A percentile compares a stretch with the other conserved stretches of the same genome.
Evolutionary conservation across 768 basidiomycete genomes (phyloP).

Genomic region (Collybia mongolica): DNA sequence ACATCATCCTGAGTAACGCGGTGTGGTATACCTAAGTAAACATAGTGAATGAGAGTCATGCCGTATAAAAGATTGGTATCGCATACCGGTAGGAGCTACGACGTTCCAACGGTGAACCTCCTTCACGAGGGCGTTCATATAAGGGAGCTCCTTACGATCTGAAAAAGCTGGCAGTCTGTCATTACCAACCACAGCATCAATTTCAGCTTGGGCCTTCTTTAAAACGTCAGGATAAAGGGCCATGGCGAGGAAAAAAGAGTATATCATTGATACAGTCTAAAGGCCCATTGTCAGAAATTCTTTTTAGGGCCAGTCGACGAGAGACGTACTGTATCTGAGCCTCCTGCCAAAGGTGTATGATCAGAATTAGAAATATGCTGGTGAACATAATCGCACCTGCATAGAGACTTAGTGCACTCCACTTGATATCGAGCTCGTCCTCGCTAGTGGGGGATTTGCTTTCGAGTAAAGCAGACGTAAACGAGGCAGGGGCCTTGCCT

Average conservation of each 20-base stretch:
- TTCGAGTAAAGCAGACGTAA: constrained; percentile 55
- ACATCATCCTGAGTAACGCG: constrained; percentile 54
- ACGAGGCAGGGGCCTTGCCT: constrained; percentile 54
- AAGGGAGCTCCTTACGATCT: constrained; percentile 56
- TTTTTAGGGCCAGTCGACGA: neutral
- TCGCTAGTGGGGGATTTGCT: constrained; percentile 44
- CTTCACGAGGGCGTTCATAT: constrained; percentile 54
- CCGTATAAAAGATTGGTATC: neutral
- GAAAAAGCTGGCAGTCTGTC: constrained; percentile 58
- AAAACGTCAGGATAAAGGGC: constrained; percentile 50
- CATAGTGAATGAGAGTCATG: constrained; percentile 7
- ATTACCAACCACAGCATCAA: constrained; percentile 53
- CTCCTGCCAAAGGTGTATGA: constrained; percentile 30
- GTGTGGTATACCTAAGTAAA: constrained; percentile 44
- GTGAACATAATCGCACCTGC: constrained; percentile 28
- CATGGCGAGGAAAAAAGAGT: constrained; percentile 61
- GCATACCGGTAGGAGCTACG: constrained; percentile 38
- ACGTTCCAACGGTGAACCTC: constrained; percentile 54
- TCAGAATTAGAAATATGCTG: neutral
- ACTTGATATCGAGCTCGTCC: constrained; percentile 62
- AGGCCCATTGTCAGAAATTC: neutral
- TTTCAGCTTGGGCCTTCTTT: constrained; percentile 59
- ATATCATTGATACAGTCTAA: constrained; percentile 59
- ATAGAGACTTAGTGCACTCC: constrained; percentile 55
- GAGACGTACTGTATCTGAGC: constrained; percentile 48